Percentiles rank a stretch among this genome's conserved stretches.
Evolutionary conservation across 2,329 filamentous ascomycete genomes (phyloP).

Genomic region (Nemania sp.): DNA sequence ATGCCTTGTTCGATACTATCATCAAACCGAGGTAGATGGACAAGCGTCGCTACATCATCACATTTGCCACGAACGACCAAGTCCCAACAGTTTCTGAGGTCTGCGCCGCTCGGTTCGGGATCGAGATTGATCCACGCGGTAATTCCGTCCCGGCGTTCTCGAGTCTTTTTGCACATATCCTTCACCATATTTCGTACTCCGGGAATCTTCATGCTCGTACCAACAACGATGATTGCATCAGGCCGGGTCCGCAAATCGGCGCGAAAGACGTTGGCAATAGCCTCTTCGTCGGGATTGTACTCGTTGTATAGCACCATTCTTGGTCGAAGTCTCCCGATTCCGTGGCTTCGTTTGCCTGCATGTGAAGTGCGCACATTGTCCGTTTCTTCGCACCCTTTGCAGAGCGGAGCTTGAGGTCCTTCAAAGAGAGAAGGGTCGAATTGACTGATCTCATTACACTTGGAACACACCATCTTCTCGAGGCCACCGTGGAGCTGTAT

Average conservation of each 20-base stretch:
- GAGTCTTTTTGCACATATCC: slow-evolving; percentile 87
- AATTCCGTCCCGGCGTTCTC: slow-evolving; percentile 78
- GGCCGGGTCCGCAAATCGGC: slow-evolving; percentile 84
- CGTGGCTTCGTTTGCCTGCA: slow-evolving; percentile 88
- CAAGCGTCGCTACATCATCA: slow-evolving; percentile 80
- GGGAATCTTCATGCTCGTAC: slow-evolving; percentile 93
- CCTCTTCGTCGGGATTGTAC: slow-evolving; percentile 93
- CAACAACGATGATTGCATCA: slow-evolving; percentile 91
- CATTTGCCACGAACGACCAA: slow-evolving; percentile 84
- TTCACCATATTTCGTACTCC: slow-evolving; percentile 87
- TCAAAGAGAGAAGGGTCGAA: slow-evolving; percentile 82
- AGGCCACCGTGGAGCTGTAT: slow-evolving; percentile 93
- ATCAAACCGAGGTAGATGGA: slow-evolving; percentile 64
- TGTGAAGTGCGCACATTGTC: slow-evolving; percentile 75
- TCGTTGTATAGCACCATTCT: slow-evolving; percentile 98
- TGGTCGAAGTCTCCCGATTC: slow-evolving; percentile 85
- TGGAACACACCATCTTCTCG: slow-evolving; percentile 95
- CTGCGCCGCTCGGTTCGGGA: slow-evolving; percentile 75
- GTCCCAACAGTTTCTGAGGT: slow-evolving; percentile 93
- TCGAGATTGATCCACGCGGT: slow-evolving; percentile 96
- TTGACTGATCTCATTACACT: slow-evolving; percentile 76
- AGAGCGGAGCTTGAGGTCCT: slow-evolving; percentile 81
- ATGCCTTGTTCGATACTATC: slow-evolving; percentile 54
- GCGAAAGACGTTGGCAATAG: slow-evolving; percentile 87
- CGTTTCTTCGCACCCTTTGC: slow-evolving; percentile 70